Evolutionary conservation across 768 basidiomycete genomes (phyloP).

Genomic region (Tephrocybe sp.): DNA sequence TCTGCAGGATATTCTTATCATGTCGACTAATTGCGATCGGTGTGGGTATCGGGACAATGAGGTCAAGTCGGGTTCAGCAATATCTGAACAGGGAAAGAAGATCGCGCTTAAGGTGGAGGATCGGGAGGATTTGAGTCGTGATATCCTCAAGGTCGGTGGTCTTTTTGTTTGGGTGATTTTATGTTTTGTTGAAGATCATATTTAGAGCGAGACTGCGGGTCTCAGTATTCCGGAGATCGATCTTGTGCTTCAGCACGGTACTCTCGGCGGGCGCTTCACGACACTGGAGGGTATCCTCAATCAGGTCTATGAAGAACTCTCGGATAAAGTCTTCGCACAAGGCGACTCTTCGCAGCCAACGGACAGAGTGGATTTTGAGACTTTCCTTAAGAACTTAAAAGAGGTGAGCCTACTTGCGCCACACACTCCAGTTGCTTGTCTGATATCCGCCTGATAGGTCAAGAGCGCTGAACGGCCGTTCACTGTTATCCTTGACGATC

Average conservation of each 20-base stretch:
- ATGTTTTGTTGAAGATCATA: background rate
- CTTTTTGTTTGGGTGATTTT: too few species aligned
- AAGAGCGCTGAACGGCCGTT: constrained; percentile 79
- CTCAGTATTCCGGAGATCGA: constrained; percentile 93
- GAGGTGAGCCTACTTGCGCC: constrained; percentile 43
- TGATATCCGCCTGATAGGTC: constrained; percentile 47
- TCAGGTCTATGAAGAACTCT: constrained; percentile 94
- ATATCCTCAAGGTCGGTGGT: constrained; percentile 82
- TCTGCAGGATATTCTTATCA: constrained; percentile 76
- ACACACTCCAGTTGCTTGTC: background rate
- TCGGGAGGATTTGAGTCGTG: constrained; percentile 86
- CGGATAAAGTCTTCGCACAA: constrained; percentile 77
- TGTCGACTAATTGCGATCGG: constrained; percentile 88
- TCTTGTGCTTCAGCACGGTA: constrained; percentile 86
- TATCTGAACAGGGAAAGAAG: constrained; percentile 82
- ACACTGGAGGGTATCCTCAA: constrained; percentile 94
- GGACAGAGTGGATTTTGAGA: constrained; percentile 62
- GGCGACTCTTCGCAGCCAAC: constrained; percentile 61
- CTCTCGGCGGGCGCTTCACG: constrained; percentile 95
- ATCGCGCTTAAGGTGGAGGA: constrained; percentile 92
- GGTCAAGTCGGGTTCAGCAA: constrained; percentile 91
- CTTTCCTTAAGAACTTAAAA: constrained; percentile 77
- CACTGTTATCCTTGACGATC: constrained; percentile 94
- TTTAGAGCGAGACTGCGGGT: constrained; percentile 90
- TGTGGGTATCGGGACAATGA: constrained; percentile 99